Evolutionary conservation across 108 stramenopile species (phyloP), one percentile per base, ranked within the genome.

Genomic region (Fragilaria crotonensis): DNA sequence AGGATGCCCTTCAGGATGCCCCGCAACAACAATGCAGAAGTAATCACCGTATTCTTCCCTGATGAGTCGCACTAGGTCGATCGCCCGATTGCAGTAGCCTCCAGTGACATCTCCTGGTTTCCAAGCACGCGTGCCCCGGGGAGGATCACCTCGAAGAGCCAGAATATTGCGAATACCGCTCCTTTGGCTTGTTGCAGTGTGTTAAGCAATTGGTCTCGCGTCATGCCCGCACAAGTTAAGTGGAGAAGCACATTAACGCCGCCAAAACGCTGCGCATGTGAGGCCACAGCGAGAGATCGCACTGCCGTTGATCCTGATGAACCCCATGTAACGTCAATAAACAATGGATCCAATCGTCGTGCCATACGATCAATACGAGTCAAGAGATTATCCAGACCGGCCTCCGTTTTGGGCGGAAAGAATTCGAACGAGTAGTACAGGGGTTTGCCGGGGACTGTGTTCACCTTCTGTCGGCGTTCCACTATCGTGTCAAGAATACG

Each of bases 81-180:
- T 85, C 9, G 96, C 93, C 50, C 91, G 54, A 28, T 71, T 66
- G 48, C 93, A 90, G 48, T 94, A 74, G 31, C 82, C 88, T 4
- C 80, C 80, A 63, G 75, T 78, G 27, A 79, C 73, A 60, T 84
- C 85, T 22, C 70, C 61, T 22, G 52, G 66, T 50, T 62, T 46
- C 95, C 96, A 97, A 22, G 65, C 31, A 26, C 81, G 77, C 50
- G 90, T 90, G 0, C 92, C 94, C 30, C 52, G 59, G 3, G 95
- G 95, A 19, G 97, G 96, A 85, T 98, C 97, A 25, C 97, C 97
- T 21, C 97, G 76, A 27, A 98, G 58, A 14, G 94, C 95, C 44
- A 97, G 60, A 45, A 98, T 90, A 65, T 98, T 98, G 18, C 71
- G 66, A 25, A 97, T 70, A 22, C 95, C 95, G 30, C 54, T 60